phyloP scores from a whole-genome alignment of 768 basidiomycete genomes.

The Lyophyllum atratum region DNA sequence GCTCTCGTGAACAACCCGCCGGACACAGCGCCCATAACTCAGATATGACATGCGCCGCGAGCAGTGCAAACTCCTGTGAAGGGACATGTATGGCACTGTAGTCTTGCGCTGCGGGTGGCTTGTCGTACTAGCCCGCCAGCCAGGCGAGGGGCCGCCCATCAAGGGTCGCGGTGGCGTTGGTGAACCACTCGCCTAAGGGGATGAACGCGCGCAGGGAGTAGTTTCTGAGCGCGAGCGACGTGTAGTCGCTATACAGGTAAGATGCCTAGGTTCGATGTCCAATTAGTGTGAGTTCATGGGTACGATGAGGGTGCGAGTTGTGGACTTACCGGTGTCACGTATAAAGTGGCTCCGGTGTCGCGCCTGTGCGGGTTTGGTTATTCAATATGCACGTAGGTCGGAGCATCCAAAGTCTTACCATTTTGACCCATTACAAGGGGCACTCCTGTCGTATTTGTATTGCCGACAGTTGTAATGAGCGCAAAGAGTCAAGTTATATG shows the following conservation, averaged over 20 bases:
- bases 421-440: conserved; percentile 46
- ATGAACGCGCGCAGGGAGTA: conserved; percentile 39
- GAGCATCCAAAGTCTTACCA: conserved; percentile 23
- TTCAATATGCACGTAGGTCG: background rate
- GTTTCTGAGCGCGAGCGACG: conserved; percentile 37
- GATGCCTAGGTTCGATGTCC: conserved; percentile 46
- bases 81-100: conserved; percentile 32
- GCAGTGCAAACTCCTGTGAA: conserved; percentile 21
- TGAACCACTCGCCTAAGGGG: conserved; percentile 33
- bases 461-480: conserved; percentile 39
- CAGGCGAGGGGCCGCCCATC: conserved; percentile 36
- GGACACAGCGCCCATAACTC: conserved; percentile 44
- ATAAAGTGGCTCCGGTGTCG: conserved; percentile 38
- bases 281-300: background rate
- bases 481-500: conserved; percentile 51
- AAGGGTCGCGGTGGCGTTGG: conserved; percentile 37
- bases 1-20: conserved; percentile 23
- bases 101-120: conserved; percentile 31
- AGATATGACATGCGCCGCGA: conserved; percentile 32
- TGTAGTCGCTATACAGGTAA: conserved; percentile 52
- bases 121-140: conserved; percentile 34
- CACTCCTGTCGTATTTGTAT: conserved; percentile 45
- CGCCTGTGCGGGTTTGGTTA: conserved; percentile 24
- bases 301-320: background rate
- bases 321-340: conserved; percentile 45